Evolutionary conservation across 1,139 yeast genomes (phyloP).

Genomic region (Taiozyma sp.): DNA sequence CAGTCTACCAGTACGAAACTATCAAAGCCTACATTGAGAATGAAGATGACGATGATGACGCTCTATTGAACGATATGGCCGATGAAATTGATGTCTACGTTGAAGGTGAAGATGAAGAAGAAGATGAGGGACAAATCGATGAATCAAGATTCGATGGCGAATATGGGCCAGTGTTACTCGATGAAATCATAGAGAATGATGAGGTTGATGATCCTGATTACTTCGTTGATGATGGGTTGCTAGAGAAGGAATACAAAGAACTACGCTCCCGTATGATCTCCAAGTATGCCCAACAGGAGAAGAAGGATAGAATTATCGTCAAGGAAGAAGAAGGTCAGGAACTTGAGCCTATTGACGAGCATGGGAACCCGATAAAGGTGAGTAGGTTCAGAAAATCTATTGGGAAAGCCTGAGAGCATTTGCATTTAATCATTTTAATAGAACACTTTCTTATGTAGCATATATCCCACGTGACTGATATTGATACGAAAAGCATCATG

Average conservation of each 20-base stretch:
- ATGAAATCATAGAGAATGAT: slow-evolving; percentile 32
- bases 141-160: slow-evolving; percentile 24
- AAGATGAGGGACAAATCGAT: slow-evolving; percentile 22
- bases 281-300: slow-evolving; percentile 16
- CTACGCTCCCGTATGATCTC: slow-evolving; percentile 23
- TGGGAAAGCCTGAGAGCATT: not conserved
- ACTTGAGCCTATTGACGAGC: slow-evolving; percentile 68
- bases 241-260: slow-evolving; percentile 33
- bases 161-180: slow-evolving; percentile 28
- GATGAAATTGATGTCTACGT: slow-evolving; percentile 18
- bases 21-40: slow-evolving; percentile 13
- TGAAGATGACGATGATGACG: slow-evolving; percentile 19
- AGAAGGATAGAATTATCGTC: slow-evolving; percentile 15
- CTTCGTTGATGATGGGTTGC: slow-evolving; percentile 25
- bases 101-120: slow-evolving; percentile 20
- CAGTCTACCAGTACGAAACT: slow-evolving; percentile 3
- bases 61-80: slow-evolving; percentile 5
- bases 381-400: slow-evolving; percentile 69
- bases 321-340: slow-evolving; percentile 48
- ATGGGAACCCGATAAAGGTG: slow-evolving; percentile 51
- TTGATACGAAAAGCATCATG: too few species aligned
- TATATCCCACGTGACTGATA: not conserved
- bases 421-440: not conserved
- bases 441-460: too few species aligned
- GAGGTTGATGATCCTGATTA: slow-evolving; percentile 39